Conservation (phyloP, 2,329 filamentous ascomycete species). For the Xylaria arbuscula region DNA sequence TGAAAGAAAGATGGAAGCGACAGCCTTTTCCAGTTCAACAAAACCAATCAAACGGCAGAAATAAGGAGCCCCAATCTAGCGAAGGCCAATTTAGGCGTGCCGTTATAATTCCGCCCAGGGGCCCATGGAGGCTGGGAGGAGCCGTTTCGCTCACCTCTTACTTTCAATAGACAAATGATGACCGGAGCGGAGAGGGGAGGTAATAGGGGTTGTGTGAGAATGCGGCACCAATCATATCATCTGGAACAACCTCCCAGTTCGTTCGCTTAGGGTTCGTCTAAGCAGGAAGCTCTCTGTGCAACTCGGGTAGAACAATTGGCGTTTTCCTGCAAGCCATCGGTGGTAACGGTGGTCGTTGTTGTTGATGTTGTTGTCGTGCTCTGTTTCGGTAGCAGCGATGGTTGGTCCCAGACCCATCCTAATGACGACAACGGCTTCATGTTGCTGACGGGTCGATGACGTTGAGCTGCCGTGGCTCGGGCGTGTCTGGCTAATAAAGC, state of each 20-base stretch:
- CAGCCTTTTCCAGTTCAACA: conserved; percentile 23
- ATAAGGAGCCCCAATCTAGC: conserved; percentile 14
- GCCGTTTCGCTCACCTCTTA: conserved; percentile 3
- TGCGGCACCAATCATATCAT: background rate
- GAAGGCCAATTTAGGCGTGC: conserved; percentile 14
- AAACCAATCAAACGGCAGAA: conserved; percentile 5
- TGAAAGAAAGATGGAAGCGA: conserved; percentile 5
- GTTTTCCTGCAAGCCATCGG: conserved; percentile 25
- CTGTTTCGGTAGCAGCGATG: conserved; percentile 29
- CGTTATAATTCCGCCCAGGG: conserved; percentile 23
- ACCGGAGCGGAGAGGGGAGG: conserved; percentile 14
- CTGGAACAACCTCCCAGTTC: background rate
- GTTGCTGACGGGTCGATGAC: conserved; percentile 43
- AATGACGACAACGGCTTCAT: conserved; percentile 46
- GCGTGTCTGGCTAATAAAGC: conserved; percentile 39
- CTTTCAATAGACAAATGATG: conserved; percentile 8
- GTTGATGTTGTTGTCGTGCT: background rate
- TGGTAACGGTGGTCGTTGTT: background rate
- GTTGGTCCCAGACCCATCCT: conserved; percentile 29
- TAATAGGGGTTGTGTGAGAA: background rate
- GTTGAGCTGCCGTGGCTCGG: conserved; percentile 38
- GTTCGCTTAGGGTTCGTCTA: conserved; percentile 14
- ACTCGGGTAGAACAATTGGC: conserved; percentile 4
- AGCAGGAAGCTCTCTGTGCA: conserved; percentile 13
- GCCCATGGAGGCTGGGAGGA: conserved; percentile 16